Evolutionary conservation across 2,329 filamentous ascomycete genomes (phyloP), one percentile per base, ranked within the genome.

Genomic region (Tolypocladium tropicale): DNA sequence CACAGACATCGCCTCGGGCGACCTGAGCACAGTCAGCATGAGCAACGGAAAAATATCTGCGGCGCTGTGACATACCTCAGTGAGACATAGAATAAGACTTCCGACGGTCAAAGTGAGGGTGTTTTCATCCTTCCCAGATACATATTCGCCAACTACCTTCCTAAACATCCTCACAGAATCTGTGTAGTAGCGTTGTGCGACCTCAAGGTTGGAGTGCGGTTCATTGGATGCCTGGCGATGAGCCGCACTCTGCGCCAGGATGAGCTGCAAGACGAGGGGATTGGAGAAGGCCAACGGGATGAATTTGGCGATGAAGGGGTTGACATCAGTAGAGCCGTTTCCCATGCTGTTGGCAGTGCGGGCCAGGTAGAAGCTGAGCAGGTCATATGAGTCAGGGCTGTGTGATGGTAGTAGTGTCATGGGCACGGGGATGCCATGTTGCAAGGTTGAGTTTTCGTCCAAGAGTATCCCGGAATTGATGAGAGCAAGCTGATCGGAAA

Each of bases 301-400:
- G 28, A 78, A 68, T 53, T 77, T 74, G 30, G 72, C 70, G 21
- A 77, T 63, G 53, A 77, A 76, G 0, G 75, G 76, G 48, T 78
- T 78, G 46, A 74, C 65, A 1, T 70, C 67, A 0, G 75, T 76
- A 1, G 75, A 74, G 0, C 74, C 75, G 55, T 78, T 78, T 34
- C 72, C 74, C 74, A 78, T 77, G 53, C 73, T 76, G 48, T 72
- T 71, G 18, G 74, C 71, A 0, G 75, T 78, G 2, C 72, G 73
- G 2, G 67, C 63, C 6, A 77, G 59, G 58, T 78, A 78, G 61
- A 77, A 76, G 55, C 71, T 72, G 11, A 78, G 67, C 6, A 78
- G 67, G 51, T 76, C 74, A 66, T 72, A 72, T 56, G 66, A 77
- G 63, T 67, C 72, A 23, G 65, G 66, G 1, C 64, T 62, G 33